Conservation (phyloP, 108 stramenopile genomes). For the Nitzschia sp. region DNA sequence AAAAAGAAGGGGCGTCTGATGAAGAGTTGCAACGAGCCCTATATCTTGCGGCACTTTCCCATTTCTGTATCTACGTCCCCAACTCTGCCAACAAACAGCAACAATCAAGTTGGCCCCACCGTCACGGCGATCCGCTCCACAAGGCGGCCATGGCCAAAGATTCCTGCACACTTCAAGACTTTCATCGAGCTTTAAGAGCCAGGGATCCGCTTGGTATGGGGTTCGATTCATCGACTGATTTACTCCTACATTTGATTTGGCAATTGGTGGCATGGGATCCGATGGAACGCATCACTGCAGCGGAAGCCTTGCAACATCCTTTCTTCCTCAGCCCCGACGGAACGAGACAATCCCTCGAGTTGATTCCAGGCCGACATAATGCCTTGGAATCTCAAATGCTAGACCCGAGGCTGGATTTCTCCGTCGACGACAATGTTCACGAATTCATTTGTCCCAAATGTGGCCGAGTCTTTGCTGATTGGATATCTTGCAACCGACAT, state of each 20-base stretch:
- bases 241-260: constrained; percentile 80
- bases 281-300: constrained; percentile 61
- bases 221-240: constrained; percentile 64
- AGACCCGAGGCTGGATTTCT: constrained; percentile 68
- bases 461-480: constrained; percentile 73
- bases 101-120: constrained; percentile 61
- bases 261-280: constrained; percentile 78
- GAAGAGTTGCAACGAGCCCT: constrained; percentile 68
- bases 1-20: constrained; percentile 61
- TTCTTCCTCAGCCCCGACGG: constrained; percentile 56
- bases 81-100: constrained; percentile 18
- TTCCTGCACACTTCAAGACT: constrained; percentile 73
- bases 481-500: constrained; percentile 85
- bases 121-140: constrained; percentile 73
- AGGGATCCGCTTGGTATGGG: constrained; percentile 83
- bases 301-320: constrained; percentile 74
- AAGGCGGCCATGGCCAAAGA: constrained; percentile 51
- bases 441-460: constrained; percentile 81
- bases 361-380: constrained; percentile 55
- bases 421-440: constrained; percentile 36
- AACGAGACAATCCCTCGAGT: not conserved
- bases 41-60: constrained; percentile 79
- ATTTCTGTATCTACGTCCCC: constrained; percentile 83
- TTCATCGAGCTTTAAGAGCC: constrained; percentile 74
- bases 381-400: constrained; percentile 70